Percentiles rank a stretch among this genome's conserved stretches.
Evolutionary conservation across 2,329 filamentous ascomycete genomes (phyloP).

Genomic region (Venturia aucupariae): DNA sequence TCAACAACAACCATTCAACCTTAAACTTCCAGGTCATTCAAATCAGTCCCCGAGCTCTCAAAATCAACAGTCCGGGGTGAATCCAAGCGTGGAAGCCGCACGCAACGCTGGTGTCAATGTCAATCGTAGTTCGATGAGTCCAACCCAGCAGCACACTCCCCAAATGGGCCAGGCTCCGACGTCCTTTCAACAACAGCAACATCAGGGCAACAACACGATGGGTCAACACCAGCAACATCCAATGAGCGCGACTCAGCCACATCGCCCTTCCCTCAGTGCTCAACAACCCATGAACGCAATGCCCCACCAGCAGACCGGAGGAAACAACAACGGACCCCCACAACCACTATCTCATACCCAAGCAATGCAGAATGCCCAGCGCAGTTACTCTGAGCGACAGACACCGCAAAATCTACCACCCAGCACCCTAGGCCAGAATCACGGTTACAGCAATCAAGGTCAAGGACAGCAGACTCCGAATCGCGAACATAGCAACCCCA

Average conservation of each 20-base stretch:
- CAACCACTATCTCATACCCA: conserved; percentile 36
- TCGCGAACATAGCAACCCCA: conserved; percentile 8
- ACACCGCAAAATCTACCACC: conserved; percentile 16
- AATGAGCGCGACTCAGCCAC: neutral
- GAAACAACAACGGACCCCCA: conserved; percentile 25
- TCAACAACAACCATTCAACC: conserved; percentile 18
- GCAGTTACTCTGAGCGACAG: conserved; percentile 28
- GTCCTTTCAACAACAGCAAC: neutral
- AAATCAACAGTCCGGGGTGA: conserved; percentile 1
- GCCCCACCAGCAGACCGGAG: conserved; percentile 15
- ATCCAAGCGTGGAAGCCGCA: conserved; percentile 16
- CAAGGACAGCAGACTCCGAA: conserved; percentile 20
- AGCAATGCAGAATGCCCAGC: conserved; percentile 34
- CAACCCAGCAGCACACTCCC: conserved; percentile 13
- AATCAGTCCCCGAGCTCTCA: conserved; percentile 18
- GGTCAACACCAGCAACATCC: conserved; percentile 11
- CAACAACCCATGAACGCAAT: conserved; percentile 23
- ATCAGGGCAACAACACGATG: conserved; percentile 6
- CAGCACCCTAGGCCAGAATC: neutral
- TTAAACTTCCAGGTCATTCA: conserved; percentile 19
- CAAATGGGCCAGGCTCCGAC: conserved; percentile 3
- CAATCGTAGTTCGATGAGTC: conserved; percentile 5
- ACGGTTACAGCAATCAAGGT: conserved; percentile 24
- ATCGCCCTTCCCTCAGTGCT: conserved; percentile 5
- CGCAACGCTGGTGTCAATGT: neutral